Conservation (phyloP, 345 rosid species). For the Heritiera littoralis region DNA sequence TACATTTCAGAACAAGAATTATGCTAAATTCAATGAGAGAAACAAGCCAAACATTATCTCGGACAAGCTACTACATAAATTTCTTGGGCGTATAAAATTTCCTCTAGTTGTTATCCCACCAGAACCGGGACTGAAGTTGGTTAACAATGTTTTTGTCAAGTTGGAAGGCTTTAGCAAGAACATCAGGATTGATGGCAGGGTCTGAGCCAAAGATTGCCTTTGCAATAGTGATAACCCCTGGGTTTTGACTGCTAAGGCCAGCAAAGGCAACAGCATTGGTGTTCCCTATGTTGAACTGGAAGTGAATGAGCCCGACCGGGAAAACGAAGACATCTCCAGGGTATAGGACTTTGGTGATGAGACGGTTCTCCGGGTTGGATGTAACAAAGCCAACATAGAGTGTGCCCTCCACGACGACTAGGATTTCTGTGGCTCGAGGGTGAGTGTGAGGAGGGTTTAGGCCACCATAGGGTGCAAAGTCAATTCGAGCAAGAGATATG, state of each 20-base stretch:
- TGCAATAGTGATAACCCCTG: slow-evolving; percentile 26
- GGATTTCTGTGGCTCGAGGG: slow-evolving; percentile 35
- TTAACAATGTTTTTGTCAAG: slow-evolving; percentile 28
- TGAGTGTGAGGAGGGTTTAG: slow-evolving; percentile 49
- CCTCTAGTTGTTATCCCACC: neutral
- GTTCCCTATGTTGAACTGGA: neutral
- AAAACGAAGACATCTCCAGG: slow-evolving; percentile 40
- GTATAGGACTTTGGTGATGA: slow-evolving; percentile 32
- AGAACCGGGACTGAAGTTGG: slow-evolving; percentile 26
- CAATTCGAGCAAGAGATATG: slow-evolving; percentile 32
- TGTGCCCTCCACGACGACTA: slow-evolving; percentile 37
- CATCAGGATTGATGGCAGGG: slow-evolving; percentile 30
- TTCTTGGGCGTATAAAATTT: too few species aligned
- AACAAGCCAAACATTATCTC: neutral
- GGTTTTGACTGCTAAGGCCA: slow-evolving; percentile 7
- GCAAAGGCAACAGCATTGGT: neutral
- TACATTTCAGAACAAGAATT: neutral
- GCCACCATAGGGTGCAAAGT: slow-evolving; percentile 33
- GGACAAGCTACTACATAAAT: neutral
- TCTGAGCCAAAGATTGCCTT: slow-evolving; percentile 34
- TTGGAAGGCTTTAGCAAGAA: slow-evolving; percentile 33
- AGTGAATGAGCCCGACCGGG: slow-evolving; percentile 28
- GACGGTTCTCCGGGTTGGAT: slow-evolving; percentile 36
- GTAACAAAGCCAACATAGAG: slow-evolving; percentile 43
- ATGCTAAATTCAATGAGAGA: neutral